Base-by-base conservation (phyloP, 352 stramenopile genomes). In the Phytophthora quininea region DNA sequence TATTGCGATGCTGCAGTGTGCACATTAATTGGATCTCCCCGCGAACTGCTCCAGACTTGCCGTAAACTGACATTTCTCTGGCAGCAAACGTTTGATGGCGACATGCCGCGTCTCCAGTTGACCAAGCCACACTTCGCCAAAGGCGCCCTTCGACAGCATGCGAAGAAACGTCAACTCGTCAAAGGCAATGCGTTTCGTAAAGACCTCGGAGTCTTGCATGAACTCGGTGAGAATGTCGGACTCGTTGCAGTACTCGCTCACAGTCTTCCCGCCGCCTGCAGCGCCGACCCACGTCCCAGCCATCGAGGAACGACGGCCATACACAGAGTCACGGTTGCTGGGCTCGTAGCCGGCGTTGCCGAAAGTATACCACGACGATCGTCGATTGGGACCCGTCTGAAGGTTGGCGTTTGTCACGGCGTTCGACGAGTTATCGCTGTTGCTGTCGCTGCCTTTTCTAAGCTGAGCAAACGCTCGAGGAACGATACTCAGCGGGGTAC, bases 21-120 rank as follows among this genome's bases (percentile, higher is more conserved):
- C 75, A 83, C 78, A 93, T 90, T 40, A 95, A 69, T 46, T 80
- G 73, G 59, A 93, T 89, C 59, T 95, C 87, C 71, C 74, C 3
- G 77, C 74, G 55, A 95, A 95, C 58, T 90, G 74, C 47, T 90
- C 82, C 50, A 95, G 58, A 42, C 69, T 79, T 15, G 62, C 59
- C 31, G 74, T 86, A 37, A 79, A 64, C 50, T 85, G 73, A 38
- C 73, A 77, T 56, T 87, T 89, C 62, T 90, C 80, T 0, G 77
- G 82, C 19, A 95, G 60, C 10, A 93, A 58, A 6, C 75, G 74
- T 64, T 95, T 93, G 55, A 93, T 90, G 12, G 86, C 80, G 14
- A 95, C 84, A 56, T 91, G 79, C 8, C 74, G 79, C 15, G 75
- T 89, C 56, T 92, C 79, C 24, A 89, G 64, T 60, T 90, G 81